Conservation (phyloP, 176 grass and related monocot genomes). For the Hordeum vulgare region MorexV3_pseudomolecules_assembly NC_058520.1:24696778-24697277, state of each 20-base stretch:
- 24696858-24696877: slow-evolving; percentile 93
- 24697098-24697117: slow-evolving; percentile 54
- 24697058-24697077: slow-evolving; percentile 73
- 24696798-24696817: slow-evolving; percentile 82
- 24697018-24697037: slow-evolving; percentile 75
- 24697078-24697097: slow-evolving; percentile 90
- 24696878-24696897: slow-evolving; percentile 94
- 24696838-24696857: slow-evolving; percentile 80
- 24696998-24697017: slow-evolving; percentile 92
- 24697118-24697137: slow-evolving; percentile 74
- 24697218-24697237: slow-evolving; percentile 68
- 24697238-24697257: slow-evolving; percentile 4
- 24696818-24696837: slow-evolving; percentile 97
- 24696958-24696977: slow-evolving; percentile 53
- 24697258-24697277: background rate
- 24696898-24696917: slow-evolving; percentile 97
- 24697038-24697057: slow-evolving; percentile 95
- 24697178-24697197: slow-evolving; percentile 66
- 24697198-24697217: slow-evolving; percentile 78
- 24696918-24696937: slow-evolving; percentile 86
- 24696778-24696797: slow-evolving; percentile 92
- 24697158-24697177: slow-evolving; percentile 50
- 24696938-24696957: slow-evolving; percentile 87
- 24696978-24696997: slow-evolving; percentile 78
- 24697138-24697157: slow-evolving; percentile 62